Base-by-base conservation (phyloP, 1,139 yeast genomes). In the Saccharomycopsis phalli region DNA sequence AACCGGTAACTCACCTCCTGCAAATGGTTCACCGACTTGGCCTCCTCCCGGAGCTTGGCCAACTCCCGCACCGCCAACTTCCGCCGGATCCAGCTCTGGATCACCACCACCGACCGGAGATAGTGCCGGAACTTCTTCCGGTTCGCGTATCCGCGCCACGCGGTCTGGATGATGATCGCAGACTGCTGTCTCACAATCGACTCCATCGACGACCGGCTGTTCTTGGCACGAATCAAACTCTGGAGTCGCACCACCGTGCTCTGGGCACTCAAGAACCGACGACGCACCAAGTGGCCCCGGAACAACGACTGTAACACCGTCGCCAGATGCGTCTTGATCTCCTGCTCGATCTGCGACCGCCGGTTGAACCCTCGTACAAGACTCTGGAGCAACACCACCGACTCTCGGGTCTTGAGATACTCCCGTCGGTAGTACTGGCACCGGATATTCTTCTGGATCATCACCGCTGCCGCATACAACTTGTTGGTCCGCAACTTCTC, bases 1-100 rank as follows among this genome's bases (percentile, higher is more conserved):
- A 91, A 72, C 58, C 82, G 78, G 63, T 86, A 91, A 53, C 94
- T 86, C 31, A 86, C 94, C 58, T 91, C 95, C 61, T 84, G 77
- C 66, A 84, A 72, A 56, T 81, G 94, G 57, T 79, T 81, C 36
- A 86, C 94, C 18, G 95, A 84, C 58, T 86, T 86, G 31, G 96
- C 95, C 51, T 91, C 97, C 22, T 69, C 72, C 57, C 76, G 81
- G 57, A 86, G 67, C 47, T 68, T 63, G 47, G 67, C 65, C 52
- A 84, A 73, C 57, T 80, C 80, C 41, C 66, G 66, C 50, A 67
- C 67, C 27, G 98, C 98, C 49, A 70, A 65, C 49, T 73, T 76
- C 53, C 94, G 76, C 66, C 98, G 76, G 50, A 81, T 67, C 50
- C 78, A 71, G 37, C 91, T 74, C 61, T 91, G 98, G 31, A 84